Conservation (phyloP, 306 rosid species). For the Cucumis cinereus region DNA sequence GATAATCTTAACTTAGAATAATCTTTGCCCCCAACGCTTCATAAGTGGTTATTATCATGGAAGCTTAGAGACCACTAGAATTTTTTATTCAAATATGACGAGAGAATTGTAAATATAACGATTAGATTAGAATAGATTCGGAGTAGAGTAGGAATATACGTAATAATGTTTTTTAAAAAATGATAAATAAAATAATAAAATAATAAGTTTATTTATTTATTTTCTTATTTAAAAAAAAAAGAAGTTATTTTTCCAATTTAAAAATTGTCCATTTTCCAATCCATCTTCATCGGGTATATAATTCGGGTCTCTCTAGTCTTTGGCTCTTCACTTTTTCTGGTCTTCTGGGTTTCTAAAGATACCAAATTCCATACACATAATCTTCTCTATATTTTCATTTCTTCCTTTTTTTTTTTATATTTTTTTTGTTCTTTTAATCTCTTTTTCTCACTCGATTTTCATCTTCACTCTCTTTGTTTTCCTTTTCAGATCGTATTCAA, state of each 20-base stretch:
- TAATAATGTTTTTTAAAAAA: no score
- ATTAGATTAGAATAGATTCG: no score
- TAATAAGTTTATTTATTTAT: neutral
- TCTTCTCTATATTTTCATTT: neutral
- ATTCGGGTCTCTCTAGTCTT: slow-evolving; percentile 13
- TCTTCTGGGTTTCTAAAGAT: slow-evolving; percentile 10
- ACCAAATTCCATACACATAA: slow-evolving; percentile 1
- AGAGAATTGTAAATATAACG: no score
- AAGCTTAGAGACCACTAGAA: no score
- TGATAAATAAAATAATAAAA: no score
- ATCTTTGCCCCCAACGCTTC: no score
- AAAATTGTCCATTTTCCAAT: neutral
- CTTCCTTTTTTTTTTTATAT: neutral
- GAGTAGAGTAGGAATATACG: no score
- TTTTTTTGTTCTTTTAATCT: neutral
- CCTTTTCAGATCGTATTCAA: slow-evolving; percentile 6
- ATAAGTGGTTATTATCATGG: no score
- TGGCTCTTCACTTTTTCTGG: slow-evolving; percentile 5
- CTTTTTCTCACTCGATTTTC: neutral
- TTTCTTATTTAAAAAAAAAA: neutral
- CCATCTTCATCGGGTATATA: slow-evolving; percentile 6
- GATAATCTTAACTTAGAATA: no score
- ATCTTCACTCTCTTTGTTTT: neutral
- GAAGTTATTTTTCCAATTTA: neutral
- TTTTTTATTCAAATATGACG: no score